Evolutionary conservation across 78 protist genomes (phyloP), one percentile per base, ranked within the genome.

Genomic region (Parvularia atlantis): DNA sequence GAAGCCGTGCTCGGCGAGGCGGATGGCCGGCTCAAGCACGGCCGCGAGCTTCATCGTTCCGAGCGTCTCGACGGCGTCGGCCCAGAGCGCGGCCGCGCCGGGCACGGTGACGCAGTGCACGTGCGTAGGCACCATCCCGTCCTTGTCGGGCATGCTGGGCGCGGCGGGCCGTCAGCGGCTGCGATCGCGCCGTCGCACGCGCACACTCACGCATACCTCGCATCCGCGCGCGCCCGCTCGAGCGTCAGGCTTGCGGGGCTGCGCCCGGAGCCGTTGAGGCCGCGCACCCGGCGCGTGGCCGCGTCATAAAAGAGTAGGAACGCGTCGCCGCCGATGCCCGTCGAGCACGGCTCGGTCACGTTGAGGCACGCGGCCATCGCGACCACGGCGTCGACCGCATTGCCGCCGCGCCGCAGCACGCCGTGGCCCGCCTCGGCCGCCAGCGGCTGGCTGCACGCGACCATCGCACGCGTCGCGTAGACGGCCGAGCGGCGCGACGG

Each of bases 271-370:
- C 95, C 95, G 60, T 85, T 86, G 56, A 90, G 62, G 11, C 76
- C 87, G 11, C 0, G 28, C 35, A 90, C 83, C 16, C 1, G 46
- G 48, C 68, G 24, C 14, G 46, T 69, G 1, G 35, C 50, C 6
- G 50, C 63, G 57, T 69, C 68, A 40, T 28, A 90, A 52, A 33
- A 78, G 10, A 90, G 69, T 6, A 46, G 35, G 66, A 90, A 90
- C 33, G 50, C 36, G n/a, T 90, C 95, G 31, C 95, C 95, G 1
- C 91, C 95, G 0, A 90, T 50, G 22, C 95, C 91, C 2, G 90
- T 89, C 37, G 76, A 59, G 65, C 84, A 9, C 19, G 62, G 67
- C 53, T 82, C 83, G 26, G 84, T 76, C 31, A 83, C 81, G 35
- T 73, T 75, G 10, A 83, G 58, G 35, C 69, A 59, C 4, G 93